A percentile compares a stretch with the other conserved stretches of the same genome.
phyloP scores from a whole-genome alignment of 768 basidiomycete species.

The Nidularia sp. region DNA sequence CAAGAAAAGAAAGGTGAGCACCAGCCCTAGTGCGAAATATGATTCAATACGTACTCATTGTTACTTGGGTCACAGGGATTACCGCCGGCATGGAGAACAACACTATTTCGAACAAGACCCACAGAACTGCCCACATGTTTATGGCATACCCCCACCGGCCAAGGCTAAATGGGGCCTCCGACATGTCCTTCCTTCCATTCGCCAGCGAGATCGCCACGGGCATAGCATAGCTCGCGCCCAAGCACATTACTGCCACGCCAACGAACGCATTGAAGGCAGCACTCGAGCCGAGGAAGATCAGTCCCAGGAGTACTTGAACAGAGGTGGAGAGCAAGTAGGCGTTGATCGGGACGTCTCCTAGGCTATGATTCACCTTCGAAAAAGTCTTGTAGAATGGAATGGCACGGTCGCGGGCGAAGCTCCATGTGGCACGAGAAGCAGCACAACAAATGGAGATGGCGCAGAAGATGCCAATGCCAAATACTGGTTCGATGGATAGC shows the following conservation, averaged over 20 bases:
- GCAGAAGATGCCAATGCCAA: conserved; percentile 56
- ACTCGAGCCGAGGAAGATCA: conserved; percentile 59
- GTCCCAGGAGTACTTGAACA: conserved; percentile 56
- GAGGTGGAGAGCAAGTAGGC: conserved; percentile 55
- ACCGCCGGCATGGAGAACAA: conserved; percentile 68
- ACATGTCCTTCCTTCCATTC: conserved; percentile 37
- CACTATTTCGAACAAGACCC: conserved; percentile 58
- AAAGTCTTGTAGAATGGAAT: conserved; percentile 52
- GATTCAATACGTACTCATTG: conserved; percentile 36
- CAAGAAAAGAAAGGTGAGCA: not conserved
- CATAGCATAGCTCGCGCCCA: conserved; percentile 61
- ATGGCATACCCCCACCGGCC: conserved; percentile 40
- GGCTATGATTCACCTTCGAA: conserved; percentile 35
- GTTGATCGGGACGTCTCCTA: conserved; percentile 50
- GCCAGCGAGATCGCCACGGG: conserved; percentile 52
- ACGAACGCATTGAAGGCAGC: conserved; percentile 68
- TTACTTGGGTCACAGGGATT: conserved; percentile 45
- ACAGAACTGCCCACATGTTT: conserved; percentile 52
- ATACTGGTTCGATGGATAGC: conserved; percentile 26
- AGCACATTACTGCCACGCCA: conserved; percentile 62
- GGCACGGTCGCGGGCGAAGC: conserved; percentile 64
- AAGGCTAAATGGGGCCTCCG: conserved; percentile 46
- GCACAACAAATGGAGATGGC: conserved; percentile 64
- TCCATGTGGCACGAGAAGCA: conserved; percentile 68
- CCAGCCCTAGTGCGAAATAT: not conserved